phyloP scores from a whole-genome alignment of 192 early-diverging fungal genomes.

The Backusella tarrabulga region DNA sequence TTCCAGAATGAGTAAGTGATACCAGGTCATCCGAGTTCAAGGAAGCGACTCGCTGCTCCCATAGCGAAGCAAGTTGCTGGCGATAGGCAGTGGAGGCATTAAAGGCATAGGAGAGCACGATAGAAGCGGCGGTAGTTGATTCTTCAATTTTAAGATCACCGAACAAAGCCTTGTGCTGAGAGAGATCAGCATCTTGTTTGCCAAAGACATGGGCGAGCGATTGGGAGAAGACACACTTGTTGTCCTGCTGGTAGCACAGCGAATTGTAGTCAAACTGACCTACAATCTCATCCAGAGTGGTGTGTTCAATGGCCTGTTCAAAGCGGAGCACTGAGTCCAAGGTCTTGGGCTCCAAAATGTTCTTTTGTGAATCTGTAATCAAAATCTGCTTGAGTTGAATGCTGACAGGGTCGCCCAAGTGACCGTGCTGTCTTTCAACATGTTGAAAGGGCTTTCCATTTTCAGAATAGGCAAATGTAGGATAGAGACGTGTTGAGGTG shows the following conservation, averaged over 20 bases:
- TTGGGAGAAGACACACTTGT: slow-evolving; percentile 22
- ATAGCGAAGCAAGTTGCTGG: slow-evolving; percentile 40
- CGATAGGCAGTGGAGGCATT: slow-evolving; percentile 44
- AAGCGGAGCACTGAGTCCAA: slow-evolving; percentile 46
- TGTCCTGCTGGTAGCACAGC: slow-evolving; percentile 37
- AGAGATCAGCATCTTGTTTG: not conserved
- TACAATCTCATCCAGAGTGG: slow-evolving; percentile 27
- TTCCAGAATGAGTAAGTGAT: slow-evolving; percentile 31
- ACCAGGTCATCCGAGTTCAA: slow-evolving; percentile 40
- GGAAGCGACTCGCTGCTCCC: slow-evolving; percentile 53
- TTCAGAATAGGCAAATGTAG: slow-evolving; percentile 40
- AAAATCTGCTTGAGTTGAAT: slow-evolving; percentile 58
- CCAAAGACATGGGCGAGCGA: not conserved
- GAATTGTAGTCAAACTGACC: slow-evolving; percentile 6
- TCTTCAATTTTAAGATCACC: slow-evolving; percentile 12
- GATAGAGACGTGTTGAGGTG: slow-evolving; percentile 38
- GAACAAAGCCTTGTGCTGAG: not conserved
- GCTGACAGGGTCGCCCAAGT: slow-evolving; percentile 44
- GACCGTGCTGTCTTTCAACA: not conserved
- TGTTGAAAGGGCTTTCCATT: not conserved
- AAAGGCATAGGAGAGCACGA: slow-evolving; percentile 52
- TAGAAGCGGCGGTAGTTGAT: slow-evolving; percentile 9
- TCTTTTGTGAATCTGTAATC: slow-evolving; percentile 37
- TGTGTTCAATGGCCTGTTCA: slow-evolving; percentile 35
- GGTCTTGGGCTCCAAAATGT: slow-evolving; percentile 42